Evolutionary conservation across 345 rosid species (phyloP).

Genomic region (Sisymbrium irio): DNA sequence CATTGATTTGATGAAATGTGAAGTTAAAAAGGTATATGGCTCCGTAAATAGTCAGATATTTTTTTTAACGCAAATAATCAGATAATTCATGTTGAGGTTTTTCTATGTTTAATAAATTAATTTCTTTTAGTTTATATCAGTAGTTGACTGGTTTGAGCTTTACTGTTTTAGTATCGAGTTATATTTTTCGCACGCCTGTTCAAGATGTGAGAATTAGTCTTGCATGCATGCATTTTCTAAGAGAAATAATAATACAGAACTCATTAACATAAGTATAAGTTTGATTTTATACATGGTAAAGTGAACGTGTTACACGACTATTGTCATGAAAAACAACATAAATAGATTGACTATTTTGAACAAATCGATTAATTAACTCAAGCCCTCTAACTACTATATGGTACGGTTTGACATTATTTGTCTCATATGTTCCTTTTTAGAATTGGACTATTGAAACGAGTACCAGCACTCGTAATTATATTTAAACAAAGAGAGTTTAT

Average conservation of each 20-base stretch:
- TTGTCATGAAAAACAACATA: conserved; percentile 22
- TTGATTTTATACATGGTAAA: background rate
- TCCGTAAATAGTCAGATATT: background rate
- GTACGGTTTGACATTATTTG: conserved; percentile 18
- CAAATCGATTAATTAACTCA: background rate
- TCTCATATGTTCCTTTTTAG: background rate
- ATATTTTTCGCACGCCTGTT: background rate
- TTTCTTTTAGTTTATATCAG: background rate
- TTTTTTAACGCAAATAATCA: too few relatives aligned
- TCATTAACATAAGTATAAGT: too few relatives aligned
- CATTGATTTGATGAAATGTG: background rate
- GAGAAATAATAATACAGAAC: background rate
- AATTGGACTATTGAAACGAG: conserved; percentile 10
- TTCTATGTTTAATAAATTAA: background rate
- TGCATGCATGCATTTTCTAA: background rate
- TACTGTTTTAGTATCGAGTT: background rate
- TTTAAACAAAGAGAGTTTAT: background rate
- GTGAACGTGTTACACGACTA: conserved; percentile 7
- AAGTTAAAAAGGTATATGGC: background rate
- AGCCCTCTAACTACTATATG: background rate
- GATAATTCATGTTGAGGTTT: too few relatives aligned
- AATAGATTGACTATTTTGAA: conserved; percentile 25
- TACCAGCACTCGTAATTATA: background rate
- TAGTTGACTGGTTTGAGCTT: background rate
- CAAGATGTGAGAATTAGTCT: background rate